Conservation (phyloP, 2,329 filamentous ascomycete genomes). For the Fusarium longipes region DNA sequence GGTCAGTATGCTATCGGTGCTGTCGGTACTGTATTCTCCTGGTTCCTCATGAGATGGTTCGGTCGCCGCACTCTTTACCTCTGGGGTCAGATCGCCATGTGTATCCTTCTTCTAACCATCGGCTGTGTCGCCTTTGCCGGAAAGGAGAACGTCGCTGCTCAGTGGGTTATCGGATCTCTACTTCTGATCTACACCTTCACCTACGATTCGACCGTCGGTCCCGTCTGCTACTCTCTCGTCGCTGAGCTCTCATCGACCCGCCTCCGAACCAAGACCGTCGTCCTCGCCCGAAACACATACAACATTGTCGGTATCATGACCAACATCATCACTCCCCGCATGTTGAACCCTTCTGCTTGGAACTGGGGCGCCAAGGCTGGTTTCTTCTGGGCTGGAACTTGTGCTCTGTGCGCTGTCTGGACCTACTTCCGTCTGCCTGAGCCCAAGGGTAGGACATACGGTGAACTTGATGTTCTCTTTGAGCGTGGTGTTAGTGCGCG, state of each 20-base stretch:
- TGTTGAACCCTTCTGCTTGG: conserved; percentile 60
- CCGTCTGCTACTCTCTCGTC: conserved; percentile 86
- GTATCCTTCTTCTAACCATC: conserved; percentile 54
- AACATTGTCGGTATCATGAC: conserved; percentile 61
- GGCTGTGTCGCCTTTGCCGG: conserved; percentile 66
- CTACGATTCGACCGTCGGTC: conserved; percentile 54
- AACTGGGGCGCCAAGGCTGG: conserved; percentile 61
- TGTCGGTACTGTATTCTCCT: conserved; percentile 59
- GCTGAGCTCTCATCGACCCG: conserved; percentile 61
- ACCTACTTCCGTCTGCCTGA: conserved; percentile 66
- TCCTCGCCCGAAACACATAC: conserved; percentile 59
- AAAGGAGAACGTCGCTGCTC: conserved; percentile 58
- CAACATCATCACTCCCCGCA: conserved; percentile 59
- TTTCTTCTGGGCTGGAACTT: conserved; percentile 59
- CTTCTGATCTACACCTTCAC: conserved; percentile 58
- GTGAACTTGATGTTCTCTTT: conserved; percentile 68
- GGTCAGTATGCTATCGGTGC: conserved; percentile 58
- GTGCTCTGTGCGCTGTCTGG: conserved; percentile 60
- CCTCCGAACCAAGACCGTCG: conserved; percentile 59
- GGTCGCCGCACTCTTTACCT: conserved; percentile 61
- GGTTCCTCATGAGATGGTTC: conserved; percentile 57
- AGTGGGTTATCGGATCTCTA: conserved; percentile 61
- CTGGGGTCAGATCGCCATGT: conserved; percentile 61
- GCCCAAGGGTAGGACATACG: conserved; percentile 64
- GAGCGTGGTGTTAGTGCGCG: conserved; percentile 57